These are phyloP conservation scores for Cladosporium sp. DNA, from an alignment of 2,329 filamentous ascomycete genomes.

Conservation along the genomic window DNA sequence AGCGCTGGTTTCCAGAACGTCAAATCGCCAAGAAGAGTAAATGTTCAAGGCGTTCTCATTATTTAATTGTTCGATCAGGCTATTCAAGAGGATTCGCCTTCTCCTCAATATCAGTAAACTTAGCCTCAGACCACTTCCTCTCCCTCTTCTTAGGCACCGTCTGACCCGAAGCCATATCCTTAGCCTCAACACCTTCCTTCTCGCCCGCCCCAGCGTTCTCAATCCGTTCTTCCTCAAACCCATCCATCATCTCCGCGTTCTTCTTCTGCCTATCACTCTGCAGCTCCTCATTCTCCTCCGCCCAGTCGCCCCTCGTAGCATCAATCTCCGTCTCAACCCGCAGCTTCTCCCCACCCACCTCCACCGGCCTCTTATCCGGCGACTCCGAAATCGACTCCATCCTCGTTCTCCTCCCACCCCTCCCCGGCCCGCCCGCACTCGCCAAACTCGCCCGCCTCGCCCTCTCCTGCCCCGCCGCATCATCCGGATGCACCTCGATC, in stretches of 20 bases:
- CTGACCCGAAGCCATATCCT: slow-evolving; percentile 4
- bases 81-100: slow-evolving; percentile 25
- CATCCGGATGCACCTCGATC: slow-evolving; percentile 9
- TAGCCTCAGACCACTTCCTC: slow-evolving; percentile 10
- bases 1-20: too few relatives aligned
- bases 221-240: slow-evolving; percentile 10
- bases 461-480: neutral
- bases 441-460: slow-evolving; percentile 1
- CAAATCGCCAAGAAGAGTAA: too few relatives aligned
- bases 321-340: slow-evolving; percentile 3
- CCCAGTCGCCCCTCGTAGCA: slow-evolving; percentile 6
- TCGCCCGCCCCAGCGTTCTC: slow-evolving; percentile 12
- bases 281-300: neutral
- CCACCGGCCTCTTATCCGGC: neutral
- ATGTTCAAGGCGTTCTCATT: too few relatives aligned
- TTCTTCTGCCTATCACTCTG: slow-evolving; percentile 2
- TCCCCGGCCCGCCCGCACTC: neutral
- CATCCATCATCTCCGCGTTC: slow-evolving; percentile 5
- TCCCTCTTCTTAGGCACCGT: too few relatives aligned
- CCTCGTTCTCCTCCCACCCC: slow-evolving; percentile 12
- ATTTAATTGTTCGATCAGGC: too few relatives aligned
- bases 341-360: neutral
- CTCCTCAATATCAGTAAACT: slow-evolving; percentile 26
- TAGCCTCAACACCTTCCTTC: slow-evolving; percentile 11
- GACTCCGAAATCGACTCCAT: slow-evolving; percentile 27